Percentiles rank a stretch among this genome's conserved stretches.
phyloP scores from a whole-genome alignment of 306 rosid species.

The Pyrus bretschneideri region DNA sequence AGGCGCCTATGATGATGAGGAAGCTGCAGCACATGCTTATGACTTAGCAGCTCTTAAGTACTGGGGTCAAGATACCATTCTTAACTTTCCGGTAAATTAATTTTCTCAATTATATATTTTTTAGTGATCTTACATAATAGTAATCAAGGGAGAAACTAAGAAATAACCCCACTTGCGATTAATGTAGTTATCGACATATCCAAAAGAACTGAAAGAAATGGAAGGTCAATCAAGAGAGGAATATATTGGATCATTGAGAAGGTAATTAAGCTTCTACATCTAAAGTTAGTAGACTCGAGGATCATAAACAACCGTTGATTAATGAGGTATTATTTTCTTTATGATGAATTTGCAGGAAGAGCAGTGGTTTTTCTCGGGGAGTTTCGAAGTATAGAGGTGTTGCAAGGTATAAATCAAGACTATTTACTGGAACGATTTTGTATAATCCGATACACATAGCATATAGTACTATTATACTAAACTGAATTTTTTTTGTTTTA shows the following conservation, averaged over 20 bases:
- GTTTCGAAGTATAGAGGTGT: constrained; percentile 90
- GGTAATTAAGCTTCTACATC: neutral
- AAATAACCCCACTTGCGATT: too few relatives aligned
- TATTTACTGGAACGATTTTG: too few relatives aligned
- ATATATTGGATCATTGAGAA: constrained; percentile 38
- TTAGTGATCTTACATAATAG: neutral
- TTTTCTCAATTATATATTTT: neutral
- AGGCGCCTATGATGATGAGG: constrained; percentile 33
- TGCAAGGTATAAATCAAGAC: constrained; percentile 39
- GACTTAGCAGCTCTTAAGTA: constrained; percentile 36
- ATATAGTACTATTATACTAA: too few relatives aligned
- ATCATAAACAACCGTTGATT: neutral
- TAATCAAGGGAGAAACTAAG: neutral
- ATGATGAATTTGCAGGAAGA: constrained; percentile 45
- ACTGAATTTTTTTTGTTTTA: neutral
- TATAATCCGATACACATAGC: too few relatives aligned
- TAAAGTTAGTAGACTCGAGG: neutral
- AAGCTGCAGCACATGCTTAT: constrained; percentile 33
- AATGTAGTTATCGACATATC: constrained; percentile 23
- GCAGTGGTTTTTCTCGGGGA: constrained; percentile 91
- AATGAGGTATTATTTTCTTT: neutral
- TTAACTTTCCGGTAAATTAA: constrained; percentile 31
- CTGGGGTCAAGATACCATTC: constrained; percentile 36
- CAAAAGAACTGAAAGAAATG: constrained; percentile 34
- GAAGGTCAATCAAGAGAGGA: constrained; percentile 41